These are phyloP conservation scores for Asparagopsis taxiformis DNA, from an alignment of 31 red algal species.

Conservation along the genomic window DNA sequence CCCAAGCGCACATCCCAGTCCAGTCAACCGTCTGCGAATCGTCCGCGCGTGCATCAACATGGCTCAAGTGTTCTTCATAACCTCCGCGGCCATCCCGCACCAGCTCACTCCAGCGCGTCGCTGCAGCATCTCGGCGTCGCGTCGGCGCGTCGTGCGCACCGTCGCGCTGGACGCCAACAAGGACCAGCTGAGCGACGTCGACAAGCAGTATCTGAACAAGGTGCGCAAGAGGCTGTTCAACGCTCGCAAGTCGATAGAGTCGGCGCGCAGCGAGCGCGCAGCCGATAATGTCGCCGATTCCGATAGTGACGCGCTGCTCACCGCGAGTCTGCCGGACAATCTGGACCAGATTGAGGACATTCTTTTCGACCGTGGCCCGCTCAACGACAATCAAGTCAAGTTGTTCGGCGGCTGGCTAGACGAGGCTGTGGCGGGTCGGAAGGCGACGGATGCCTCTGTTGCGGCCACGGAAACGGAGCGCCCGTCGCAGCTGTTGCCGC, in stretches of 20 bases:
- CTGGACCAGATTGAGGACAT: constrained; percentile 74
- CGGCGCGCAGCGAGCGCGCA: not conserved
- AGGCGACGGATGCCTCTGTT: constrained; percentile 13
- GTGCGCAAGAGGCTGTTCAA: constrained; percentile 7
- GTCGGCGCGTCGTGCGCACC: not conserved
- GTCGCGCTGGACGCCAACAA: constrained; percentile 4
- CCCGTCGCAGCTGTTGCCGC: too few relatives aligned
- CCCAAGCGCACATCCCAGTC: too few relatives aligned
- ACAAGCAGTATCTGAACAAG: constrained; percentile 12
- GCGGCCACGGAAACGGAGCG: too few relatives aligned
- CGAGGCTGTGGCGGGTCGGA: constrained; percentile 69
- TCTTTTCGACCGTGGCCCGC: constrained; percentile 48
- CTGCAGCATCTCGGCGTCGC: not conserved
- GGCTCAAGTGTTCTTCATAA: too few relatives aligned
- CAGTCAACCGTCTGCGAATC: too few relatives aligned
- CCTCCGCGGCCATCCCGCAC: too few relatives aligned
- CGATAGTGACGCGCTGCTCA: constrained; percentile 8
- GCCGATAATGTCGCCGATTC: constrained; percentile 1
- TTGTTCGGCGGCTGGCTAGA: constrained; percentile 92
- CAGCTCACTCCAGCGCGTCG: too few relatives aligned
- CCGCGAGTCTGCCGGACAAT: constrained; percentile 37
- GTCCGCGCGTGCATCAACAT: too few relatives aligned
- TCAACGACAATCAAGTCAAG: constrained; percentile 56
- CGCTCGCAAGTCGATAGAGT: not conserved
- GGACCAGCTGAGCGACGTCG: not conserved